phyloP scores from a whole-genome alignment of 768 basidiomycete genomes.

The Rhizopogon sp. region DNA sequence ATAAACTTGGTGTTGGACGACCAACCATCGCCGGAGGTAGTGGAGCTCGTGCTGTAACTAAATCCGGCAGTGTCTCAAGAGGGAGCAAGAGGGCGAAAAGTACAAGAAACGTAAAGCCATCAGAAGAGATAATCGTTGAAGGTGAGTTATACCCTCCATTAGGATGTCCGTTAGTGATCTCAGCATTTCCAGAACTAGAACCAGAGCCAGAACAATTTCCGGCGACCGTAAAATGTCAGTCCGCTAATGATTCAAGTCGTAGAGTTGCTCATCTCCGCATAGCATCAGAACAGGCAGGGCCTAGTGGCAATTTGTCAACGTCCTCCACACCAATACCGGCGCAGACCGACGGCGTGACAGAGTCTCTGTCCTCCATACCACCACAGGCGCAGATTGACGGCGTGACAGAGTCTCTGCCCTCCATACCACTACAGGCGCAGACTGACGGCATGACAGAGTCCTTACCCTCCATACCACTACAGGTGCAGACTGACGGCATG shows the following conservation, averaged over 20 bases:
- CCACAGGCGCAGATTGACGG: neutral
- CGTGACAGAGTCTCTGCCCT: neutral
- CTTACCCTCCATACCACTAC: neutral
- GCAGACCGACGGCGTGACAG: neutral
- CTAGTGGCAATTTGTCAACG: neutral
- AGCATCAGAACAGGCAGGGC: neutral
- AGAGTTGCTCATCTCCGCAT: neutral
- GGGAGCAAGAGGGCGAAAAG: slow-evolving; percentile 42
- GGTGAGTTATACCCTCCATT: slow-evolving; percentile 26
- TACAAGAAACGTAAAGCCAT: slow-evolving; percentile 44
- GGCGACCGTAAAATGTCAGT: neutral
- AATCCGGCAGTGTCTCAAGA: slow-evolving; percentile 46
- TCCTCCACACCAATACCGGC: neutral
- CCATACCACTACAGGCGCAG: neutral
- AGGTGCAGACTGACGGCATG: neutral
- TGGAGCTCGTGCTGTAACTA: slow-evolving; percentile 63
- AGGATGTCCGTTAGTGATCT: slow-evolving; percentile 3
- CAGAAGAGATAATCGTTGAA: slow-evolving; percentile 54
- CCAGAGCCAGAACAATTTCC: slow-evolving; percentile 4
- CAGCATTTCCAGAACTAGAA: slow-evolving; percentile 22
- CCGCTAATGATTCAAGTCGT: neutral
- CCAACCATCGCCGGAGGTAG: slow-evolving; percentile 61
- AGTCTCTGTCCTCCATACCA: neutral
- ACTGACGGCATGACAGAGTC: neutral
- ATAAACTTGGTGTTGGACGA: slow-evolving; percentile 65